A percentile compares a stretch with the other conserved stretches of the same genome.
These are phyloP conservation scores for Seminavis robusta DNA, from an alignment of 108 stramenopile species.

Conservation along the genomic window DNA sequence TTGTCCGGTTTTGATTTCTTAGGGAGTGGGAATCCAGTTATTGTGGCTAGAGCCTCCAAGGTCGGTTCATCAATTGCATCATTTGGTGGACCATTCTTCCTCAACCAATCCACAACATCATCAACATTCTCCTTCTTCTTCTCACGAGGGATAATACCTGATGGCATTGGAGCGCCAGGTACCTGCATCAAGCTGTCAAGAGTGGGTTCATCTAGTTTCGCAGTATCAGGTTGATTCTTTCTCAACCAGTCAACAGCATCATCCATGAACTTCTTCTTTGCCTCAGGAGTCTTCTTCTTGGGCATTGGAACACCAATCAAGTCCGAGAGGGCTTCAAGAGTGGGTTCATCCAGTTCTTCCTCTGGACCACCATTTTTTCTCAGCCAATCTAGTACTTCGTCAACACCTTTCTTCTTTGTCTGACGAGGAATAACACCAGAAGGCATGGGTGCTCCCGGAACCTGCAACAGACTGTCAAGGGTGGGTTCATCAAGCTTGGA, in stretches of 20 bases:
- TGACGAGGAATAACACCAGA: background rate
- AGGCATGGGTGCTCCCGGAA: conserved; percentile 2
- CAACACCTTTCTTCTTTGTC: background rate
- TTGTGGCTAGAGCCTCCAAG: conserved; percentile 7
- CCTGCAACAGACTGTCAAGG: conserved; percentile 1
- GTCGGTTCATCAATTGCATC: background rate
- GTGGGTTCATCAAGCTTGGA: conserved; percentile 16
- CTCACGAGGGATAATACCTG: background rate
- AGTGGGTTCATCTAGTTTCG: conserved; percentile 1
- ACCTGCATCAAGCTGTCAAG: background rate
- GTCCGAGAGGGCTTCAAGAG: too few relatives aligned
- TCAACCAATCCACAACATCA: conserved; percentile 1
- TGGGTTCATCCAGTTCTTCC: background rate
- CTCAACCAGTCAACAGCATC: conserved; percentile 1
- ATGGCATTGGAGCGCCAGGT: conserved; percentile 3
- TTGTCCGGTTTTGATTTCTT: conserved; percentile 8
- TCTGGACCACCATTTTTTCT: background rate
- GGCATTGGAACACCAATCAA: background rate
- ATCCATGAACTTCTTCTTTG: conserved; percentile 8
- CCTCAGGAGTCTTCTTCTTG: background rate
- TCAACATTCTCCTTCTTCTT: background rate
- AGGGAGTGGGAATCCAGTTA: conserved; percentile 5
- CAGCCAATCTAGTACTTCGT: conserved; percentile 4
- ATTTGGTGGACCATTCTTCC: conserved; percentile 3
- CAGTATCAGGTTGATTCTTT: conserved; percentile 5